Evolutionary conservation across 2,329 filamentous ascomycete species (phyloP).

Genomic region (Trichothecium sympodiale): DNA sequence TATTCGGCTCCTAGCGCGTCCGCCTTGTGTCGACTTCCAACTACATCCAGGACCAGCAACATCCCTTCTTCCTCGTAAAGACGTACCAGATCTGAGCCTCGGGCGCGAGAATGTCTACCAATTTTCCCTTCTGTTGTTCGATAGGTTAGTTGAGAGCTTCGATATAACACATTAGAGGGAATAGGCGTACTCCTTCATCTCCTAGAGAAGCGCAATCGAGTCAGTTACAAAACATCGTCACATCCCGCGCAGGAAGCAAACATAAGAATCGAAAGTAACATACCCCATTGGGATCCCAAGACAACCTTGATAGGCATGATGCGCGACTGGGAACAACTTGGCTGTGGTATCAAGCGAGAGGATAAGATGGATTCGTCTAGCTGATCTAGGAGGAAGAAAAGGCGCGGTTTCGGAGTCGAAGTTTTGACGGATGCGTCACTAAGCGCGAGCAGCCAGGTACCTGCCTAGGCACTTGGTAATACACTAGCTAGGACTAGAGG

Average conservation of each 20-base stretch:
- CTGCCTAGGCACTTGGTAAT: too few species aligned
- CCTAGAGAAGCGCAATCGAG: slow-evolving; percentile 3
- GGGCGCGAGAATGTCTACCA: slow-evolving; percentile 6
- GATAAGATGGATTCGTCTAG: too few species aligned
- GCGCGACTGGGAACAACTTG: neutral
- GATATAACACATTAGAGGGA: neutral
- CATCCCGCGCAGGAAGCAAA: too few species aligned
- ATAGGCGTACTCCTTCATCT: slow-evolving; percentile 6
- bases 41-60: too few species aligned
- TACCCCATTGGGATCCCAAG: slow-evolving; percentile 6
- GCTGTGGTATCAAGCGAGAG: too few species aligned
- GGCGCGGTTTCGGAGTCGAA: neutral
- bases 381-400: neutral
- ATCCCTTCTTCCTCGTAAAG: too few species aligned
- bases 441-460: too few species aligned
- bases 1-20: too few species aligned
- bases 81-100: slow-evolving; percentile 6
- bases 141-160: neutral
- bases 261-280: too few species aligned
- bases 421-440: slow-evolving; percentile 1
- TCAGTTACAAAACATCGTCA: too few species aligned
- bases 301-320: slow-evolving; percentile 6
- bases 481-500: too few species aligned
- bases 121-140: slow-evolving; percentile 6
- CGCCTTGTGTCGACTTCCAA: too few species aligned